phyloP scores from a whole-genome alignment of 2,329 filamentous ascomycete species.

The Phialophora expanda region DNA sequence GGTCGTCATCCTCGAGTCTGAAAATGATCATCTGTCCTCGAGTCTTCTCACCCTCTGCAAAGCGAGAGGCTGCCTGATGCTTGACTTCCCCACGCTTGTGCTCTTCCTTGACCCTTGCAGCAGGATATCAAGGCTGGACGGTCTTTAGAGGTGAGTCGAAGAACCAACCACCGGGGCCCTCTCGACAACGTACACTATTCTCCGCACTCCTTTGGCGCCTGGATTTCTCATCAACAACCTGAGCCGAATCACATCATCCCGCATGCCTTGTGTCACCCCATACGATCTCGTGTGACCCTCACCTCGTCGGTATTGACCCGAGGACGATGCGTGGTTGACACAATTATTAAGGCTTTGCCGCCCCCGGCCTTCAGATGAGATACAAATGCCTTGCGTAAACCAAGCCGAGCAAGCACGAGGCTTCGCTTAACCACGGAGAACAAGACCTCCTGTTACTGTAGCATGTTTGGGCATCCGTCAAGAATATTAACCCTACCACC shows the following conservation, averaged over 20 bases:
- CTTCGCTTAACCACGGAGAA: slow-evolving; percentile 19
- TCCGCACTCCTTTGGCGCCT: slow-evolving; percentile 4
- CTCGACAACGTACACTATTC: slow-evolving; percentile 15
- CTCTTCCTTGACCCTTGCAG: slow-evolving; percentile 19
- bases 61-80: slow-evolving; percentile 13
- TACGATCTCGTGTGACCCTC: slow-evolving; percentile 17
- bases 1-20: slow-evolving; percentile 4
- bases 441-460: neutral
- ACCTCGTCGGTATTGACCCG: slow-evolving; percentile 10
- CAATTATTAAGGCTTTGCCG: neutral
- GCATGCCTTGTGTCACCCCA: slow-evolving; percentile 9
- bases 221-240: slow-evolving; percentile 9
- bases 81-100: slow-evolving; percentile 28
- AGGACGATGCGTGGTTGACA: slow-evolving; percentile 1
- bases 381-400: slow-evolving; percentile 2
- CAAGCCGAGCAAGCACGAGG: neutral
- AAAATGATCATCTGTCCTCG: slow-evolving; percentile 9
- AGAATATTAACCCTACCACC: slow-evolving; percentile 11
- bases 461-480: neutral
- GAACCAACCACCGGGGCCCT: slow-evolving; percentile 9
- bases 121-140: slow-evolving; percentile 10
- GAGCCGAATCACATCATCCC: slow-evolving; percentile 25
- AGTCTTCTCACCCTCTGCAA: neutral
- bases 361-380: slow-evolving; percentile 9
- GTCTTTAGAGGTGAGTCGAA: neutral